phyloP scores from a whole-genome alignment of 495 filamentous ascomycete genomes.

The Parmelia sp. region DNA sequence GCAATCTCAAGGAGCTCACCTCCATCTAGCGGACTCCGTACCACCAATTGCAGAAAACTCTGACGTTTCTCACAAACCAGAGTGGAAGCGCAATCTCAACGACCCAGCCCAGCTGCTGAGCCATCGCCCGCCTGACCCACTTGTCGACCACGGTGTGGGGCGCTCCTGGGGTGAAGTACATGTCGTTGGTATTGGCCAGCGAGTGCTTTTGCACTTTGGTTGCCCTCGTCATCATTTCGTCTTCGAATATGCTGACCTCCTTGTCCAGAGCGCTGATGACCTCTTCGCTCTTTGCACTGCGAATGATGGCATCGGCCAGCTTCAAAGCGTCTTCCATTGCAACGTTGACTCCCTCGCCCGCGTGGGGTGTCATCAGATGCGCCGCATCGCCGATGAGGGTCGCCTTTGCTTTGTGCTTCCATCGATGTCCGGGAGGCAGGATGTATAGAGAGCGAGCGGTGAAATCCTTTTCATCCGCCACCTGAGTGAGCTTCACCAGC shows the following conservation, averaged over 20 bases:
- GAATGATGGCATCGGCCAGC: conserved; percentile 43
- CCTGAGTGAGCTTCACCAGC: conserved; percentile 21
- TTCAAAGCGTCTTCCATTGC: conserved; percentile 54
- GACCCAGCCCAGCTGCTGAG: conserved; percentile 9
- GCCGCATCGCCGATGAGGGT: conserved; percentile 58
- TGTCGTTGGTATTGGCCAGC: conserved; percentile 15
- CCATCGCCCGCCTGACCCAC: conserved; percentile 18
- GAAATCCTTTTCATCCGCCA: conserved; percentile 18
- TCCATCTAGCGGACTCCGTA: neutral
- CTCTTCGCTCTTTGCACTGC: conserved; percentile 4
- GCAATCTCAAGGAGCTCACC: neutral
- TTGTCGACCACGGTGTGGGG: conserved; percentile 16
- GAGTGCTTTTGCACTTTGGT: conserved; percentile 13
- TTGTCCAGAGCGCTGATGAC: neutral
- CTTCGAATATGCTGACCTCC: conserved; percentile 14
- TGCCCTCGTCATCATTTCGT: conserved; percentile 20
- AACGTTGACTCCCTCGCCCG: conserved; percentile 54
- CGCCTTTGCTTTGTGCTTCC: conserved; percentile 39
- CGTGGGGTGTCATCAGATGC: conserved; percentile 56
- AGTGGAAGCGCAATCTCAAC: conserved; percentile 20
- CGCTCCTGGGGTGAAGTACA: conserved; percentile 21
- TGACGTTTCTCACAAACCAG: conserved; percentile 20
- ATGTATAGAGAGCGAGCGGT: conserved; percentile 38
- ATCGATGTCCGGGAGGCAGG: conserved; percentile 45
- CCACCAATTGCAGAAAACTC: conserved; percentile 14